phyloP scores from a whole-genome alignment of 176 grass and related monocot species.

The Elaeis guineensis region DNA sequence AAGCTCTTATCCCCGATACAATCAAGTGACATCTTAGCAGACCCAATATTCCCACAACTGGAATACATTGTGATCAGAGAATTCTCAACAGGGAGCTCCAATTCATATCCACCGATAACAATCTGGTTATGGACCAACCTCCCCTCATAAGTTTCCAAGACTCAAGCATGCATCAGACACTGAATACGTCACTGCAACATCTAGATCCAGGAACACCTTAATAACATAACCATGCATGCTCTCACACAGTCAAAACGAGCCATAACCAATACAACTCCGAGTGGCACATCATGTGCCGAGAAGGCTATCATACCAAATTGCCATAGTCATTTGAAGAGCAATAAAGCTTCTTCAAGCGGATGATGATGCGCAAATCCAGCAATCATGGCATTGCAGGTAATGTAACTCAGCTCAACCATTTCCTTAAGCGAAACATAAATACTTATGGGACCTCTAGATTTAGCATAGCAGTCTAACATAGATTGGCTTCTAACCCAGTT shows the following conservation, averaged over 20 bases:
- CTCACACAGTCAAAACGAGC: no score
- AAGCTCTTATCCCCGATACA: constrained; percentile 42
- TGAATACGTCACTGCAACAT: constrained; percentile 37
- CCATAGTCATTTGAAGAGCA: constrained; percentile 19
- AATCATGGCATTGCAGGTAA: constrained; percentile 60
- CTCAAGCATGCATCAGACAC: constrained; percentile 49
- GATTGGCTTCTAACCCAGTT: constrained; percentile 29
- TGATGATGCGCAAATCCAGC: constrained; percentile 33
- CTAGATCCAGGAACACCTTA: constrained; percentile 43
- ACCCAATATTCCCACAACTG: constrained; percentile 41
- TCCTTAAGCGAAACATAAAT: constrained; percentile 29
- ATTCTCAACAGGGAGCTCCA: constrained; percentile 36
- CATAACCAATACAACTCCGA: constrained; percentile 27
- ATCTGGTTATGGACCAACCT: constrained; percentile 44
- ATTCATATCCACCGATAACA: constrained; percentile 32
- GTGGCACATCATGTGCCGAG: neutral
- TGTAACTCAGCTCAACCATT: no score
- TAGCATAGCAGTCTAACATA: constrained; percentile 49
- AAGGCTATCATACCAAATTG: no score
- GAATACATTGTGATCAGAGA: constrained; percentile 67
- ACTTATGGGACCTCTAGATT: constrained; percentile 30
- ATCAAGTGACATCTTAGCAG: constrained; percentile 44
- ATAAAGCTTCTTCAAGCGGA: constrained; percentile 39
- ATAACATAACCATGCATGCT: neutral
- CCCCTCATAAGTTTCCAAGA: constrained; percentile 30